phyloP scores from a whole-genome alignment of 2,329 filamentous ascomycete genomes.

The Orbilia oligospora region DNA sequence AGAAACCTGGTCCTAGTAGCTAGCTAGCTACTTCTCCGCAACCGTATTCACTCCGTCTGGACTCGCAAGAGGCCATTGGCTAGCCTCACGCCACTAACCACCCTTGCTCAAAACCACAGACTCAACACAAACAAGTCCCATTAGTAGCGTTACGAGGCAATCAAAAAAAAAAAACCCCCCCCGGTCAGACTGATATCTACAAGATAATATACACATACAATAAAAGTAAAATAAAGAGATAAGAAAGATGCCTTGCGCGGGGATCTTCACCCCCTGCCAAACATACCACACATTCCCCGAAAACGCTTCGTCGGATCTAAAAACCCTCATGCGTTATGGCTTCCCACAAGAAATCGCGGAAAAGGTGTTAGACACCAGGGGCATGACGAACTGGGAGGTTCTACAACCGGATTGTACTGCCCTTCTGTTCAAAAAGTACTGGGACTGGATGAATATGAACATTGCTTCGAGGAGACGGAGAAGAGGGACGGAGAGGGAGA shows the following conservation, averaged over 20 bases:
- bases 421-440: constrained; percentile 49
- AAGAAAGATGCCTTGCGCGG: constrained; percentile 45
- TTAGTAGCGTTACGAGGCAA: background rate
- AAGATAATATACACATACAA: background rate
- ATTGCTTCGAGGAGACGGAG: constrained; percentile 30
- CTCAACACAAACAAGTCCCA: constrained; percentile 4
- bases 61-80: constrained; percentile 4
- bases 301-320: constrained; percentile 35
- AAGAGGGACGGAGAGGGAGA: constrained; percentile 10
- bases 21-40: too few relatives aligned
- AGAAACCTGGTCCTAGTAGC: constrained; percentile 11
- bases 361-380: constrained; percentile 38
- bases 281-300: constrained; percentile 48
- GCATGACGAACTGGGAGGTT: constrained; percentile 57
- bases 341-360: constrained; percentile 40
- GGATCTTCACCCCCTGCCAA: constrained; percentile 26
- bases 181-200: background rate
- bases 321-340: constrained; percentile 51
- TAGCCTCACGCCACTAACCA: constrained; percentile 1
- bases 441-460: constrained; percentile 52
- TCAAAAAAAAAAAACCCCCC: too few relatives aligned
- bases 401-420: constrained; percentile 53
- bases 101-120: constrained; percentile 6
- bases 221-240: too few relatives aligned
- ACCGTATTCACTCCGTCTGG: constrained; percentile 1